Conservation (phyloP, 2,329 filamentous ascomycete genomes). For the Penicillium italicum region DNA sequence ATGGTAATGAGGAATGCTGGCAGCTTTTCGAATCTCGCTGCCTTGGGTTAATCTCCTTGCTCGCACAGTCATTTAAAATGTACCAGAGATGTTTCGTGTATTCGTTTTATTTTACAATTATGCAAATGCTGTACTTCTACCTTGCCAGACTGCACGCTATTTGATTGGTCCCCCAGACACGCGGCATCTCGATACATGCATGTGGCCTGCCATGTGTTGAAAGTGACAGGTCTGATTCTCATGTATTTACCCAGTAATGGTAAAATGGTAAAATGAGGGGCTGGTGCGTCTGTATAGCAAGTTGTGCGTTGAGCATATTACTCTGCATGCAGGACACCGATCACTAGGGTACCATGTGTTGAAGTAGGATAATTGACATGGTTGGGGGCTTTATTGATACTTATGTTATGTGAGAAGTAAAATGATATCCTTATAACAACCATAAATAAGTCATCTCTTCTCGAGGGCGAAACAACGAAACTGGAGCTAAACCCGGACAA, state of each 20-base stretch:
- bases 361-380: not conserved
- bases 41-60: not conserved
- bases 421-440: not conserved
- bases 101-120: not conserved
- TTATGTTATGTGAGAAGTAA: not conserved
- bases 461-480: not conserved
- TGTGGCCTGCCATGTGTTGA: slow-evolving; percentile 21
- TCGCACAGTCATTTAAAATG: not conserved
- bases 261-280: not conserved
- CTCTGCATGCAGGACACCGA: slow-evolving; percentile 15
- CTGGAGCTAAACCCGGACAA: not conserved
- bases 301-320: slow-evolving; percentile 10
- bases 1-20: not conserved
- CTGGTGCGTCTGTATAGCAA: not conserved
- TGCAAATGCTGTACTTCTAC: not conserved
- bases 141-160: not conserved
- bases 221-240: slow-evolving; percentile 21
- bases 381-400: not conserved
- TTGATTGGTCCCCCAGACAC: not conserved
- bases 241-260: slow-evolving; percentile 4
- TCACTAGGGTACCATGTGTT: slow-evolving; percentile 12
- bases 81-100: not conserved
- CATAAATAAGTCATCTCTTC: not conserved
- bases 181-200: slow-evolving; percentile 13
- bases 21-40: not conserved